phyloP scores from a whole-genome alignment of 2,329 filamentous ascomycete genomes.

The Hyphodiscus sp. region DNA sequence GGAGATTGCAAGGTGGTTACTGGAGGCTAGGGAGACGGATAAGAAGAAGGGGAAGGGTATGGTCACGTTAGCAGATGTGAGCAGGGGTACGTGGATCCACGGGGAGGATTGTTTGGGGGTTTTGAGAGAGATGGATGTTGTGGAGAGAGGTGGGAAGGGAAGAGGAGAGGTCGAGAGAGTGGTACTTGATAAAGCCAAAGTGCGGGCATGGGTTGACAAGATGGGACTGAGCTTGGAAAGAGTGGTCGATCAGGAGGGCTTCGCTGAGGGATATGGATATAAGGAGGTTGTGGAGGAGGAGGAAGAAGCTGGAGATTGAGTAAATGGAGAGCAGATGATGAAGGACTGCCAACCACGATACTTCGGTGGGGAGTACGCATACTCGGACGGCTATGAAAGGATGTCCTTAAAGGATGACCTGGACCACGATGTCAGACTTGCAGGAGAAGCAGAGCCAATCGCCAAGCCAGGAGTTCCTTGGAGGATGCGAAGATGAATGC shows the following conservation, averaged over 20 bases:
- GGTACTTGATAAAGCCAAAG: slow-evolving; percentile 41
- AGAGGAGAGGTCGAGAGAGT: slow-evolving; percentile 41
- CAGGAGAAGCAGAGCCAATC: no score
- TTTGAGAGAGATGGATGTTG: slow-evolving; percentile 72
- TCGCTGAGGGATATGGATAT: slow-evolving; percentile 60
- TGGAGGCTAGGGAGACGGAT: slow-evolving; percentile 28
- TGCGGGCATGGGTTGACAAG: slow-evolving; percentile 62
- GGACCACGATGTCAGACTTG: no score
- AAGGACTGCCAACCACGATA: not conserved
- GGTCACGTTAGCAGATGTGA: slow-evolving; percentile 64
- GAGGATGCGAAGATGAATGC: no score
- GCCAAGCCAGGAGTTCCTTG: no score
- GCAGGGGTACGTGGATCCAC: slow-evolving; percentile 73
- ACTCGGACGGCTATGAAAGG: not conserved
- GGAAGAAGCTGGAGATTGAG: slow-evolving; percentile 19
- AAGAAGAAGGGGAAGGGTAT: slow-evolving; percentile 33
- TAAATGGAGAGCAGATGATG: not conserved
- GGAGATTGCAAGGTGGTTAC: slow-evolving; percentile 68
- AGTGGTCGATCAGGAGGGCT: slow-evolving; percentile 68
- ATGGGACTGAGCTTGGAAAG: slow-evolving; percentile 63
- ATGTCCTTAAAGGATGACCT: no score
- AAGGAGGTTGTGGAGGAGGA: slow-evolving; percentile 34
- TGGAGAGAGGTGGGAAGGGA: slow-evolving; percentile 49
- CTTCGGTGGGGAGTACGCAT: not conserved
- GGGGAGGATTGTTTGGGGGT: slow-evolving; percentile 76